Base-by-base conservation (phyloP, 345 rosid genomes). In the Luvunga scandens region DNA sequence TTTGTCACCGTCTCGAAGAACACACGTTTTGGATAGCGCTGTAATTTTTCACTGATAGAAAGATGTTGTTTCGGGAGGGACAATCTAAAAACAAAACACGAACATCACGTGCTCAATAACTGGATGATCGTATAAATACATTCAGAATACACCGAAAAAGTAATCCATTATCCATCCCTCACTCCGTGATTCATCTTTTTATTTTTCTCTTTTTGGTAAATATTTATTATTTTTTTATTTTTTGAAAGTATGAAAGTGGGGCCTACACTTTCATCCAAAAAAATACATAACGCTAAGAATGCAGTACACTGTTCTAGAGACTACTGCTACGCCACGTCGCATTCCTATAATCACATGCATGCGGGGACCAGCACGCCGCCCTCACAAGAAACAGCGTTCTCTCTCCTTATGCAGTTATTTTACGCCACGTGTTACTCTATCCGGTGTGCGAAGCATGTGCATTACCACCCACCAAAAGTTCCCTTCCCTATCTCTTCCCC, bases 401-500 rank as follows among this genome's bases (percentile, higher is more conserved):
- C 39, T 9, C 10, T 30, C 31, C 25, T 14, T 4, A 5, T 4
- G 68, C 65, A 31, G 27, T 71, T 2, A 38, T 21, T 50, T 33
- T 7, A 9, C 5, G 76, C 69, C 83, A 81, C 83, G 83, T 66
- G 61, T 77, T 10, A 13, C 12, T 24, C 25, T 14, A 19, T 7
- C 2, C 24, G 73, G 12, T 64, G 38, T 16, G 30, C 27, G 34
- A 21, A 55, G 50, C 76, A 56, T 65, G 80, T 80, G 76, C 66
- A 39, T 61, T 70, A 60, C 53, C 72, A 8, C 39, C 42, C 45
- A 68, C 75, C 33, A 13, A 9, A 3, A 30, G 14, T 3, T 4
- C 9, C 28, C 45, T 9, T 9, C n/a, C 42, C 42, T 0, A 38
- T 38, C 42, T 38, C 42, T 7, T 38, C 42, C 42, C 24, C 36